Percentiles rank a stretch among this genome's conserved stretches.
These are phyloP conservation scores for Coleophoma cylindrospora DNA, from an alignment of 2,329 filamentous ascomycete species.

Conservation along the genomic window DNA sequence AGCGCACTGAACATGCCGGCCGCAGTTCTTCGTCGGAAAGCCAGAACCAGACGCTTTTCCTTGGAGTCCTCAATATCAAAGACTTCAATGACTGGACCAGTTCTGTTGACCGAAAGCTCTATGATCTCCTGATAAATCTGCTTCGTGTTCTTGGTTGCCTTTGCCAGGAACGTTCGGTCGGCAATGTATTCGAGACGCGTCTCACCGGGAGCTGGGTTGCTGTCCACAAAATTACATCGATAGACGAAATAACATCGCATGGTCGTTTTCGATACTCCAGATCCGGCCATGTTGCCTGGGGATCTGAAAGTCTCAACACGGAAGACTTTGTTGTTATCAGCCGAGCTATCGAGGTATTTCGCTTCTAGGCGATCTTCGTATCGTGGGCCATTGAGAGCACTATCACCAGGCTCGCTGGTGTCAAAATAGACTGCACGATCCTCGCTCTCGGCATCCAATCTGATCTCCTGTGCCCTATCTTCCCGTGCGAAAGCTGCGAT, in stretches of 20 bases:
- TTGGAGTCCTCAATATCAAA: conserved; percentile 89
- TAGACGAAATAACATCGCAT: conserved; percentile 99
- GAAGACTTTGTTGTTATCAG: conserved; percentile 65
- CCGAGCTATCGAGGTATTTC: conserved; percentile 87
- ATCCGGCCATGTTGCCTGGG: conserved; percentile 68
- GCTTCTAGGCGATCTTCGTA: conserved; percentile 92
- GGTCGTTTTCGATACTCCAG: conserved; percentile 66
- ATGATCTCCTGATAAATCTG: conserved; percentile 94
- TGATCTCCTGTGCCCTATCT: conserved; percentile 91
- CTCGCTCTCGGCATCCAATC: conserved; percentile 87
- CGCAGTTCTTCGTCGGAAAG: conserved; percentile 89
- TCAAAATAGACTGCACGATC: conserved; percentile 99
- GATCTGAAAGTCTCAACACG: conserved; percentile 97
- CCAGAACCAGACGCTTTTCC: conserved; percentile 92
- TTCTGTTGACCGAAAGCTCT: conserved; percentile 74
- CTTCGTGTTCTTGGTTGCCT: conserved; percentile 94
- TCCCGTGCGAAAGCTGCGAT: conserved; percentile 88
- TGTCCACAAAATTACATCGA: conserved; percentile 83
- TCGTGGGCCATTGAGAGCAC: conserved; percentile 70
- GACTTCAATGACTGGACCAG: conserved; percentile 94
- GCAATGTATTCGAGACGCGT: conserved; percentile 88
- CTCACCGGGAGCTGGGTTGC: conserved; percentile 70
- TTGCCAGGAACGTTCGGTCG: conserved; percentile 90
- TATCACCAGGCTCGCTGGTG: conserved; percentile 85
- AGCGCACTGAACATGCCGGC: conserved; percentile 91